Conservation (phyloP, 2,329 filamentous ascomycete genomes). For the Beauveria australis region DNA sequence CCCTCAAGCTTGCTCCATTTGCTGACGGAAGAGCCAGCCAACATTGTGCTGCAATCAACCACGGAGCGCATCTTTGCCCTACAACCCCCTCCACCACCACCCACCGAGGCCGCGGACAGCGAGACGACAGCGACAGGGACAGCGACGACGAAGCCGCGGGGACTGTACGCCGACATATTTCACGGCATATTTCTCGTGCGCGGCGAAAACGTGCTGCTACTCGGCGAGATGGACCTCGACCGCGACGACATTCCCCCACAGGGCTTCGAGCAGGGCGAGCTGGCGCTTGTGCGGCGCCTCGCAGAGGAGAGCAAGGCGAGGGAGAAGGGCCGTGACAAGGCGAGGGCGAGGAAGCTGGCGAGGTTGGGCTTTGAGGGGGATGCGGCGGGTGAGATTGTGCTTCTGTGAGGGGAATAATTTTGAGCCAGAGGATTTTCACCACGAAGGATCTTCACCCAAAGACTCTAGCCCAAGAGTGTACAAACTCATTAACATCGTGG, state of each 20-base stretch:
- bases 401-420: conserved; percentile 42
- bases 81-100: conserved; percentile 32
- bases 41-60: conserved; percentile 89
- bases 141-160: conserved; percentile 18
- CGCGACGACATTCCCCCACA: conserved; percentile 83
- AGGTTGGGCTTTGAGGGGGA: conserved; percentile 84
- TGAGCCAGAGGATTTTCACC: not conserved
- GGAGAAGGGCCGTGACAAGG: conserved; percentile 67
- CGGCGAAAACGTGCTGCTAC: conserved; percentile 91
- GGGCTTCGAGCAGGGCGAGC: conserved; percentile 57
- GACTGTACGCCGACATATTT: conserved; percentile 73
- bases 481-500: too few relatives aligned
- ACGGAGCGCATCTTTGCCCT: conserved; percentile 75
- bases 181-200: conserved; percentile 86
- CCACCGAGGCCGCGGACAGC: conserved; percentile 18
- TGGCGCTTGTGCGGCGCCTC: conserved; percentile 61
- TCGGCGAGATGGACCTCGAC: conserved; percentile 95
- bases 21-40: conserved; percentile 49
- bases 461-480: too few relatives aligned
- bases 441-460: too few relatives aligned
- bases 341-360: conserved; percentile 60
- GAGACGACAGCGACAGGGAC: conserved; percentile 15
- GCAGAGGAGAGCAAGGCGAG: conserved; percentile 62
- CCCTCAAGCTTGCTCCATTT: not conserved
- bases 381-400: conserved; percentile 63